phyloP scores from a whole-genome alignment of 164 flowering plant genomes.

The Piper longum region DNA sequence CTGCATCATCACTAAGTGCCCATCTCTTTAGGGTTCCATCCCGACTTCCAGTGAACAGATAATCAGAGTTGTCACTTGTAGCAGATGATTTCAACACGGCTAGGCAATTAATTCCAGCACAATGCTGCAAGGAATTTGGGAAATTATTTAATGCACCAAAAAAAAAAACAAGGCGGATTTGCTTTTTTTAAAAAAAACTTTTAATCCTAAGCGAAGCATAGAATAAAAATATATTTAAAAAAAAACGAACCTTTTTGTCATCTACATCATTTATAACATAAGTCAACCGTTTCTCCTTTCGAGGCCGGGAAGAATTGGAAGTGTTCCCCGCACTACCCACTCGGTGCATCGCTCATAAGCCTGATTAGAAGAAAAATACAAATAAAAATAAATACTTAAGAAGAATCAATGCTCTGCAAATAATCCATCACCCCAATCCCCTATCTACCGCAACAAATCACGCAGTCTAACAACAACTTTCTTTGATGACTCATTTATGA shows the following conservation, averaged over 20 bases:
- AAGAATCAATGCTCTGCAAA: too few species aligned
- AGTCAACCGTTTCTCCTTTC: slow-evolving; percentile 87
- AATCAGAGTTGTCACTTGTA: slow-evolving; percentile 34
- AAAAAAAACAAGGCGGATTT: not conserved
- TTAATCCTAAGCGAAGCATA: not conserved
- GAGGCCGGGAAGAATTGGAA: slow-evolving; percentile 53
- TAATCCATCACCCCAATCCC: too few species aligned
- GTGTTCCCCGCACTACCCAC: slow-evolving; percentile 88
- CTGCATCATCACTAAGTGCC: slow-evolving; percentile 56
- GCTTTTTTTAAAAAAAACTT: not conserved
- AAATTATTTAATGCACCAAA: not conserved
- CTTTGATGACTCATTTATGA: too few species aligned
- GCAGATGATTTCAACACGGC: slow-evolving; percentile 41
- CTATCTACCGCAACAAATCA: too few species aligned
- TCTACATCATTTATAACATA: slow-evolving; percentile 74
- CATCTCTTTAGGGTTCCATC: slow-evolving; percentile 94
- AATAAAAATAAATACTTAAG: too few species aligned
- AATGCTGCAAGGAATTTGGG: slow-evolving; percentile 47
- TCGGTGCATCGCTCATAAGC: slow-evolving; percentile 68
- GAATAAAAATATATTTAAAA: not conserved
- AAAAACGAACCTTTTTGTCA: slow-evolving; percentile 54
- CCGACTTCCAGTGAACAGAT: slow-evolving; percentile 87
- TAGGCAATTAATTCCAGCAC: slow-evolving; percentile 88
- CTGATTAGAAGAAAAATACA: not conserved
- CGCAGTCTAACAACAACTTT: too few species aligned